phyloP scores from a whole-genome alignment of 148 eudicot species.

The Simmondsia chinensis region DNA sequence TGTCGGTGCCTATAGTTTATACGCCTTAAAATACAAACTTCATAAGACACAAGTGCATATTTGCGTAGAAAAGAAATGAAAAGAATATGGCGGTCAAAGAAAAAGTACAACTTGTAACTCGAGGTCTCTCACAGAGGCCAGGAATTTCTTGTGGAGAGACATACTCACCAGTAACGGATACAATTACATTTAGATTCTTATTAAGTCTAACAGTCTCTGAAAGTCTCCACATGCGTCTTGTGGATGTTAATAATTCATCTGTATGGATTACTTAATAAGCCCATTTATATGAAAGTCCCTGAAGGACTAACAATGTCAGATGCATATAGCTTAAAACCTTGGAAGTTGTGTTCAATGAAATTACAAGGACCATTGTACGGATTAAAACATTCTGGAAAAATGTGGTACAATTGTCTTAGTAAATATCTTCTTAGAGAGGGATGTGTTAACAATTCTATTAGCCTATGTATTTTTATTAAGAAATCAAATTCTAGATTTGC shows the following conservation, averaged over 20 bases:
- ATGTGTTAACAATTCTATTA: not conserved
- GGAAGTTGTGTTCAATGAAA: not conserved
- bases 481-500: not conserved
- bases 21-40: too few relatives aligned
- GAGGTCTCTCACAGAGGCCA: not conserved
- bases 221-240: not conserved
- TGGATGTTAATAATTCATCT: not conserved
- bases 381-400: not conserved
- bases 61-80: not conserved
- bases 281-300: not conserved
- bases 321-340: not conserved
- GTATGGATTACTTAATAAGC: not conserved
- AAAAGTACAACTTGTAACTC: not conserved
- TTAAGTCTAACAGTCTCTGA: not conserved
- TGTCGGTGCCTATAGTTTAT: too few relatives aligned
- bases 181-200: not conserved
- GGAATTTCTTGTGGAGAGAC: slow-evolving; percentile 2
- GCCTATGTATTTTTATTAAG: slow-evolving; percentile 3
- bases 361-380: not conserved
- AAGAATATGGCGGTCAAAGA: not conserved
- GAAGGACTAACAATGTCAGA: not conserved
- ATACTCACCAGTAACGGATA: not conserved
- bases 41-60: too few relatives aligned
- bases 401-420: slow-evolving; percentile 1
- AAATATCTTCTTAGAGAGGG: not conserved